phyloP scores from a whole-genome alignment of 164 flowering plant species.

The Tetrastigma voinierianum region DNA sequence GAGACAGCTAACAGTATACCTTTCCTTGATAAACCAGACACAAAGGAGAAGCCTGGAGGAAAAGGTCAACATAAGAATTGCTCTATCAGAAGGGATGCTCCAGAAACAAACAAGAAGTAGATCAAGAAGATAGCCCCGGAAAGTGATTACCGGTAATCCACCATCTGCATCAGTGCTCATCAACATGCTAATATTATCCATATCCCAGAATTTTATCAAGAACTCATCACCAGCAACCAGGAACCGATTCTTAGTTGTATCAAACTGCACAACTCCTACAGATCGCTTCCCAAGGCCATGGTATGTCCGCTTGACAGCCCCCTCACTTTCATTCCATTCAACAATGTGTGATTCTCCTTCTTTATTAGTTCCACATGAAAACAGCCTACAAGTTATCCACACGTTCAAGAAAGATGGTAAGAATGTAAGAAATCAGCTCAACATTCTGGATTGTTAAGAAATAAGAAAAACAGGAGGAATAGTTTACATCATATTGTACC shows the following conservation, averaged over 20 bases:
- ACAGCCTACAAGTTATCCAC: slow-evolving; percentile 20
- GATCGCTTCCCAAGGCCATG: slow-evolving; percentile 26
- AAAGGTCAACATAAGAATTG: not conserved
- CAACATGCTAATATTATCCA: slow-evolving; percentile 26
- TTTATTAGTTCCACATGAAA: slow-evolving; percentile 33
- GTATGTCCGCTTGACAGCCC: slow-evolving; percentile 26
- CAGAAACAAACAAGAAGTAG: not conserved
- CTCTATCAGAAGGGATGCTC: not conserved
- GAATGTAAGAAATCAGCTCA: not conserved
- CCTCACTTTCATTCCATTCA: slow-evolving; percentile 37
- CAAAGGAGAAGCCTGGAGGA: slow-evolving; percentile 27
- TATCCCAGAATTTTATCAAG: slow-evolving; percentile 31
- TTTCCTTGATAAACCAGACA: slow-evolving; percentile 22
- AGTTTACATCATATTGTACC: slow-evolving; percentile 13
- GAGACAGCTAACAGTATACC: slow-evolving; percentile 27
- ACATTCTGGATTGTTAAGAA: not conserved
- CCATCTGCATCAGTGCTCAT: slow-evolving; percentile 23
- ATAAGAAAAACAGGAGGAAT: not conserved
- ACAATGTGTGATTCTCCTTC: slow-evolving; percentile 28
- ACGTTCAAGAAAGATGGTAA: not conserved
- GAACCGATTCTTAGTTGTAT: slow-evolving; percentile 27
- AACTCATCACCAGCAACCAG: slow-evolving; percentile 34
- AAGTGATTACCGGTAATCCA: slow-evolving; percentile 27
- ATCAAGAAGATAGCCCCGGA: not conserved
- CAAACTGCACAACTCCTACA: slow-evolving; percentile 30